Base-by-base conservation (phyloP, 2,329 filamentous ascomycete genomes). In the Coniella vitis region DNA sequence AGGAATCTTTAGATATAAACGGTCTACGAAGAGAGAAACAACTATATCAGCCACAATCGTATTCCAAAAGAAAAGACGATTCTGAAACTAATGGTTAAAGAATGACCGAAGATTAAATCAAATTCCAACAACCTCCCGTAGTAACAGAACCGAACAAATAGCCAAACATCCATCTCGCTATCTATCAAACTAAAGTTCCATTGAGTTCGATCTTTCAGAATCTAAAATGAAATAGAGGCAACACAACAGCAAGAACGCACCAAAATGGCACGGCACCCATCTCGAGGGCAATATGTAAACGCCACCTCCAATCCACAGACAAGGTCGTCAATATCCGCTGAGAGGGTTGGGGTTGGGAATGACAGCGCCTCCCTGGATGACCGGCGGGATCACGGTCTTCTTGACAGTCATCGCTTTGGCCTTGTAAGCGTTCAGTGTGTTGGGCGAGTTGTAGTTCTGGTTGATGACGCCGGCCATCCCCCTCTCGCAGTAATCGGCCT, bases 381-480 rank as follows among this genome's bases (percentile, higher is more conserved):
- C 42, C 3, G 57, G 46, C 16, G 67, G 68, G 7, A 67, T 56
- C 9, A 64, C 54, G 0, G 66, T 63, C 2, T 54, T 48, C 5
- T 48, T 56, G 12, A 64, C 65, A 13, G 48, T 39, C 4, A 63
- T 65, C 8, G 70, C 69, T 2, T 65, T 55, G 14, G 61, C 59
- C 56, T 61, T 64, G 60, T 71, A 65, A 20, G 58, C 60, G 13
- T 60, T 52, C 16, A 73, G 64, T 39, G 64, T 72, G 52, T 65
- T 64, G 51, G 60, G 57, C 21, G 62, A 54, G 55, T 65, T 55
- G n/a, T 70, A 69, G 58, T 67, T 64, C 60, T 73, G 70, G 62
- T 76, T 76, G 63, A 76, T 69, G 36, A 72, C 67, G 13, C 68
- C 72, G 3, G 68, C 65, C 73, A 76, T 76, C 52, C 72, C 71